Evolutionary conservation across 331 rosid genomes (phyloP), one percentile per base, ranked within the genome.

Genomic region (Pyrus hybrid): DNA sequence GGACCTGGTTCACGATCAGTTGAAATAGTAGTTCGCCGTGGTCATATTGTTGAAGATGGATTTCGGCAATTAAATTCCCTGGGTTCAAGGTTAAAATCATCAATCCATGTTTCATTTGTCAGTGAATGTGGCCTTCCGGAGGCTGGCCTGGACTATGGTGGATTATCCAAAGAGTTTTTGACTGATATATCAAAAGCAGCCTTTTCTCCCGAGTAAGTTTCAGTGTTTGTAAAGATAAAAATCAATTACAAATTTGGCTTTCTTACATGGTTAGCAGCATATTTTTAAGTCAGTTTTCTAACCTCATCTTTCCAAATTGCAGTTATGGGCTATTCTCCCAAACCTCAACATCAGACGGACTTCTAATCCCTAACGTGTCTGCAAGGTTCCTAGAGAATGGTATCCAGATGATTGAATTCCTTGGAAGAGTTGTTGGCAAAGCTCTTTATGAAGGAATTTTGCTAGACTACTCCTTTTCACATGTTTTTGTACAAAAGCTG

Each of bases 111-210:
- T 76, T 92, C 97, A 79, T 95, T 95, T 84, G 96, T 95, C 61
- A 92, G 97, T 89, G 99, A 90, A 86, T 92, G 97, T 80, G 97
- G 97, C 79, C 99, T 95, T 75, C 91, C 90, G 3, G 97, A 95
- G 89, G 99, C 97, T 81, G 97, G 99, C 78, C 88, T 92, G 76
- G 99, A 95, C 86, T 95, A 93, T 79, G 99, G 99, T 77, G 99
- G 99, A 74, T 83, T 94, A 79, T 94, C 99, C 23, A 94, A 94
- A 76, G 99, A 94, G 86, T 90, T 95, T 80, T 78, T 95, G 77
- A 92, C 97, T 57, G 99, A 95, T 81, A 85, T 95, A 80, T 87
- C 99, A 63, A 92, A 92, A 87, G 87, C 92, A 61, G 97, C 96
- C 76, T 95, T 95, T 70, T 9, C 97, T 72, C 97, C 97, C 0